Percentiles rank a stretch among this genome's conserved stretches.
These are phyloP conservation scores for Triticum monococcum DNA, from an alignment of 176 grass and related monocot genomes.

Conservation along the genomic window DNA sequence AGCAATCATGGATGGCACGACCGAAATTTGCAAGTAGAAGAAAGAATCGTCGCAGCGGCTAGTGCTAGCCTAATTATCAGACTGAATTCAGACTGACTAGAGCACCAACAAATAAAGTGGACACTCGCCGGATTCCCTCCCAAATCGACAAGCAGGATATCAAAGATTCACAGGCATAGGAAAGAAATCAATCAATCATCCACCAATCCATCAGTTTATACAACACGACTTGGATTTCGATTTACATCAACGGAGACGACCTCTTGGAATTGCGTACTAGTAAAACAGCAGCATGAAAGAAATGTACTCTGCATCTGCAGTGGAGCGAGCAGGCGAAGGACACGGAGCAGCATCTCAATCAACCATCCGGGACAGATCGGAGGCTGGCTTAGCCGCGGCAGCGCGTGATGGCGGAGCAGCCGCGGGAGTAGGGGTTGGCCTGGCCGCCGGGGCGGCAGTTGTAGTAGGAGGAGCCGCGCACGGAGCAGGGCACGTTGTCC, in stretches of 20 bases:
- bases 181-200: too few species aligned
- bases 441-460: slow-evolving; percentile 61
- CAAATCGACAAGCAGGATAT: neutral
- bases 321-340: neutral
- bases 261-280: neutral
- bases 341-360: neutral
- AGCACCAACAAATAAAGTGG: too few species aligned
- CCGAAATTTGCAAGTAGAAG: too few species aligned
- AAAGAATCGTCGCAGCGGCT: too few species aligned
- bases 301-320: neutral
- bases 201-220: neutral
- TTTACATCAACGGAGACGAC: slow-evolving; percentile 22
- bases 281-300: neutral
- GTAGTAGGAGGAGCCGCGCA: slow-evolving; percentile 81
- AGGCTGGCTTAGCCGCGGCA: too few species aligned
- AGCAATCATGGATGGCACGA: too few species aligned
- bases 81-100: too few species aligned
- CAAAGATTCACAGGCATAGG: neutral
- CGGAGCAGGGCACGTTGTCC: slow-evolving; percentile 61
- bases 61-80: too few species aligned
- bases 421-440: slow-evolving; percentile 65
- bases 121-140: neutral
- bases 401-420: slow-evolving; percentile 61
- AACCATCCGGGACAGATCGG: too few species aligned
- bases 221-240: neutral